Evolutionary conservation across 495 filamentous ascomycete species (phyloP).

Genomic region (Aspergillus sclerotiicarbonarius): DNA sequence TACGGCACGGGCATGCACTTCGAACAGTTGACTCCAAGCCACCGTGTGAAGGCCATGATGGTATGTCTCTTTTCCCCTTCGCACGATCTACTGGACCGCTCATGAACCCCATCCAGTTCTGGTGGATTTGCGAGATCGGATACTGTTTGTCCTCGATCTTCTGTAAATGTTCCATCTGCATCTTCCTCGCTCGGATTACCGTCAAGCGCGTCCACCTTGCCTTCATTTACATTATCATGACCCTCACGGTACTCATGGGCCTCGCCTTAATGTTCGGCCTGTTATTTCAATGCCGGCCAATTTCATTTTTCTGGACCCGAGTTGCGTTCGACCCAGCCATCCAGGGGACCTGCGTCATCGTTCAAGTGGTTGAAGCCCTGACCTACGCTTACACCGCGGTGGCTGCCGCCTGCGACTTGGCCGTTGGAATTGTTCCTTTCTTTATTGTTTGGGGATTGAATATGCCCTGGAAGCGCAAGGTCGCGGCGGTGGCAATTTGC

Average conservation of each 20-base stretch:
- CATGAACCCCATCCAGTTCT: background rate
- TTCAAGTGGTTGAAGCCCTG: background rate
- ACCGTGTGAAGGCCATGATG: background rate
- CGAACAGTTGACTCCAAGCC: background rate
- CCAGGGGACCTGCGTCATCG: conserved; percentile 6
- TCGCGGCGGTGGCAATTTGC: conserved; percentile 10
- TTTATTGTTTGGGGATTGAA: conserved; percentile 10
- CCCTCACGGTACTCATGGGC: background rate
- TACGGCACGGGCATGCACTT: background rate
- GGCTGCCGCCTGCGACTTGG: conserved; percentile 12
- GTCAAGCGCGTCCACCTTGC: background rate
- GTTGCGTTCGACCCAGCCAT: background rate
- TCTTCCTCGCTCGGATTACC: background rate
- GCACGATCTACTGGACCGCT: too few species aligned
- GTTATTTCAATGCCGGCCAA: background rate
- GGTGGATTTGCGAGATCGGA: background rate
- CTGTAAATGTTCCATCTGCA: background rate
- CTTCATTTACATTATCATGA: background rate
- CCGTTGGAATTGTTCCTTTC: conserved; percentile 11
- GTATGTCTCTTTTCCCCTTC: background rate
- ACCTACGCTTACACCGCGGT: conserved; percentile 13
- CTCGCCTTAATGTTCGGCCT: background rate
- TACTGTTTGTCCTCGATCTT: background rate
- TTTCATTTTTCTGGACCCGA: background rate
- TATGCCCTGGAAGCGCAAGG: conserved; percentile 5